These are phyloP conservation scores for Protomyces inouyei DNA, from an alignment of 1,139 yeast species.

Conservation along the genomic window DNA sequence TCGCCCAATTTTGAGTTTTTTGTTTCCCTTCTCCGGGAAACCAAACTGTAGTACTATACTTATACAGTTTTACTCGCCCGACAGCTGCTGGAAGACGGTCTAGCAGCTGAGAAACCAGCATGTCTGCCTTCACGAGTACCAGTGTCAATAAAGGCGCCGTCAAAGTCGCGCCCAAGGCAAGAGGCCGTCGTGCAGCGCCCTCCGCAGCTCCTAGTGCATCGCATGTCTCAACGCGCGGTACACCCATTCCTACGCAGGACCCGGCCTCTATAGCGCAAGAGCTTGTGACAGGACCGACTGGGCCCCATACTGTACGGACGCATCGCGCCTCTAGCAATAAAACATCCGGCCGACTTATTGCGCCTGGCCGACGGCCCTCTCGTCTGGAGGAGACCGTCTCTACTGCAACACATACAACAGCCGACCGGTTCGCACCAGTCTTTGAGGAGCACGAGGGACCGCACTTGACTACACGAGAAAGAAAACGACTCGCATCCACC, in stretches of 20 bases:
- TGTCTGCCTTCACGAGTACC: conserved; percentile 1
- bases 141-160: conserved; percentile 23
- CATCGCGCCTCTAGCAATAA: neutral
- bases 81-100: too few relatives aligned
- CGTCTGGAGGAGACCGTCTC: neutral
- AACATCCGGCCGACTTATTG: neutral
- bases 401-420: neutral
- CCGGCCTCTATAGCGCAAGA: neutral
- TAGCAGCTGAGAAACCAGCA: neutral
- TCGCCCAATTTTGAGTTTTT: neutral
- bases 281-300: neutral
- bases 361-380: neutral
- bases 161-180: conserved; percentile 21
- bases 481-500: neutral
- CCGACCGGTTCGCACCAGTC: neutral
- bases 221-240: neutral
- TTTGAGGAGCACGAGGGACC: neutral
- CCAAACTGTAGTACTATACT: too few relatives aligned
- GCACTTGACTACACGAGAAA: neutral
- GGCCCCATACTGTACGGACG: neutral
- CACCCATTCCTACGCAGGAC: neutral
- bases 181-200: neutral
- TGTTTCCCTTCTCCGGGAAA: neutral
- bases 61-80: too few relatives aligned
- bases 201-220: neutral